Percentiles rank a stretch among this genome's conserved stretches.
Conservation (phyloP, 2,329 filamentous ascomycete species). For the Metarhizium anisopliae region DNA sequence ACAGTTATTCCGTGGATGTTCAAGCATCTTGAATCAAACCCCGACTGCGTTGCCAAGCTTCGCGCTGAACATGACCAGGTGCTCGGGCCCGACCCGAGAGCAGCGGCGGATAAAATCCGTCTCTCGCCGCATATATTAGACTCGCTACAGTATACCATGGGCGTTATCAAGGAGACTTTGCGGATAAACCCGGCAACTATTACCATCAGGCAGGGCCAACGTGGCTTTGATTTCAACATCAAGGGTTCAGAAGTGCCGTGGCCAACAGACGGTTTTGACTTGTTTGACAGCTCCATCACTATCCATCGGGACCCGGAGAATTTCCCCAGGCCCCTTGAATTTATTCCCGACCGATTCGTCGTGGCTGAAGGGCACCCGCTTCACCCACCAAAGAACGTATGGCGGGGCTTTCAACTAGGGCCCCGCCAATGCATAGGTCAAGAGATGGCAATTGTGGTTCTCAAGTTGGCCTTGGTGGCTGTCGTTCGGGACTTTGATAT, state of each 20-base stretch:
- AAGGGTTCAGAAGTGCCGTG: not conserved
- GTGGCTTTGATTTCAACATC: not conserved
- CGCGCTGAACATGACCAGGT: constrained; percentile 1
- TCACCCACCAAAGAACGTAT: not conserved
- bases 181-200: no score
- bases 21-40: constrained; percentile 3
- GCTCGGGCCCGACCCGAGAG: not conserved
- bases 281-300: not conserved
- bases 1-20: constrained; percentile 4
- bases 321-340: not conserved
- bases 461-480: not conserved
- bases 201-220: not conserved
- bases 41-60: not conserved
- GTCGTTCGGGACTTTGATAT: not conserved
- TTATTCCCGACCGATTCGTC: not conserved
- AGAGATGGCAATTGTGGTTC: not conserved
- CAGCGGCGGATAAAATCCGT: not conserved
- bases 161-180: not conserved
- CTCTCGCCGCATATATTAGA: not conserved
- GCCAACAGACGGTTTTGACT: not conserved
- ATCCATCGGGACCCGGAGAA: not conserved
- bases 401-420: not conserved
- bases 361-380: not conserved
- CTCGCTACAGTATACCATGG: not conserved
- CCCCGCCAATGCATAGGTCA: not conserved